These are phyloP conservation scores for Calonectria fujianensis DNA, from an alignment of 2,329 filamentous ascomycete species.

Conservation along the genomic window DNA sequence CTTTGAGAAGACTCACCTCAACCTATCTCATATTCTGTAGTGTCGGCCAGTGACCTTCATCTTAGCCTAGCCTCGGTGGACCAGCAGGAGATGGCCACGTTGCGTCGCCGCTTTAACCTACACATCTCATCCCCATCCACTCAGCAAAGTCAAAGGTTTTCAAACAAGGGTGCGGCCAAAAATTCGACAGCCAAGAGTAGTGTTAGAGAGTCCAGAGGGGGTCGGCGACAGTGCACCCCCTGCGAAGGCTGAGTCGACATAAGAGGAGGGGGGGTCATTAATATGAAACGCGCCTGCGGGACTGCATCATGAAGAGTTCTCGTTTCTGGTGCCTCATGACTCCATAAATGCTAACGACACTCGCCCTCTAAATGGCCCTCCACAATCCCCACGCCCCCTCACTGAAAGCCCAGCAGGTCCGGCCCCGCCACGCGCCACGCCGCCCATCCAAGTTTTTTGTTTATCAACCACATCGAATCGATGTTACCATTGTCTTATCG, in stretches of 20 bases:
- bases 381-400: slow-evolving; percentile 46
- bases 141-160: slow-evolving; percentile 42
- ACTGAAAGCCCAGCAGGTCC: slow-evolving; percentile 33
- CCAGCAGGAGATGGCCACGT: slow-evolving; percentile 37
- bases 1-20: slow-evolving; percentile 3
- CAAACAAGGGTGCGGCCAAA: slow-evolving; percentile 45
- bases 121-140: slow-evolving; percentile 40
- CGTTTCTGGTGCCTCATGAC: slow-evolving; percentile 55
- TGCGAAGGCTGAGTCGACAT: slow-evolving; percentile 52
- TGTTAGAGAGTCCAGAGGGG: slow-evolving; percentile 33
- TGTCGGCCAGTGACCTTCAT: background rate
- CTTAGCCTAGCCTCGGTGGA: background rate
- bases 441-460: slow-evolving; percentile 38
- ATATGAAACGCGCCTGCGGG: slow-evolving; percentile 71
- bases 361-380: slow-evolving; percentile 49
- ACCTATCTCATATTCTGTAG: background rate
- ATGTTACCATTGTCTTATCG: slow-evolving; percentile 28
- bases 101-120: slow-evolving; percentile 32
- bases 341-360: slow-evolving; percentile 59
- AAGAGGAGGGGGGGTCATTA: slow-evolving; percentile 57
- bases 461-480: slow-evolving; percentile 48
- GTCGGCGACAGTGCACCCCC: slow-evolving; percentile 48
- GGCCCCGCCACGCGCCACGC: slow-evolving; percentile 37
- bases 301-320: slow-evolving; percentile 68
- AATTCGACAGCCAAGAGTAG: slow-evolving; percentile 33